These are phyloP conservation scores for Beauveria sp. DNA, from an alignment of 2,329 filamentous ascomycete genomes.

Conservation along the genomic window DNA sequence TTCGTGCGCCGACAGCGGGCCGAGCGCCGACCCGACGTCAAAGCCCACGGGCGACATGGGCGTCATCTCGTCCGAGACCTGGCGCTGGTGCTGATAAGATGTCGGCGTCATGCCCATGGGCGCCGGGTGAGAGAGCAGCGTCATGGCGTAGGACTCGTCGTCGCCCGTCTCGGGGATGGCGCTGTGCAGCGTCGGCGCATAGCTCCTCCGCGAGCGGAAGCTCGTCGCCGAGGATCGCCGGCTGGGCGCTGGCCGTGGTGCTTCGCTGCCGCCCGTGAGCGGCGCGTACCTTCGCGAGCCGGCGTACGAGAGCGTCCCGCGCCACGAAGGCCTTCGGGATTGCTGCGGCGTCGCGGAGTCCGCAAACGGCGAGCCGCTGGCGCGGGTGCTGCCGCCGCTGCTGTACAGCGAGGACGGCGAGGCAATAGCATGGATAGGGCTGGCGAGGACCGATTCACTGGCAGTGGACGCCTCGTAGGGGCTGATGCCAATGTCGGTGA, in stretches of 20 bases:
- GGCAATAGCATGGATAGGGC: slow-evolving; percentile 26
- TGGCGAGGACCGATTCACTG: slow-evolving; percentile 1
- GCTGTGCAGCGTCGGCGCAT: slow-evolving; percentile 18
- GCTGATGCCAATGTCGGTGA: slow-evolving; percentile 21
- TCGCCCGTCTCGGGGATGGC: slow-evolving; percentile 23
- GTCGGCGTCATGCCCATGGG: slow-evolving; percentile 30
- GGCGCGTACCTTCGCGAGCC: slow-evolving; percentile 6
- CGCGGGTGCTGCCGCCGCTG: slow-evolving; percentile 13
- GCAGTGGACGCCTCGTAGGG: slow-evolving; percentile 19
- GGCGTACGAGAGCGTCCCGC: background rate
- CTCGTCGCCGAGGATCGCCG: slow-evolving; percentile 18
- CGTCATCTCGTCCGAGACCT: slow-evolving; percentile 14
- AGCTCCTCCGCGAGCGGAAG: slow-evolving; percentile 17
- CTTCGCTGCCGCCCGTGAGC: background rate
- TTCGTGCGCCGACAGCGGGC: slow-evolving; percentile 38
- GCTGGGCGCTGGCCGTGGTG: background rate
- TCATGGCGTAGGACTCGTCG: slow-evolving; percentile 36
- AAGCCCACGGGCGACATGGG: slow-evolving; percentile 26
- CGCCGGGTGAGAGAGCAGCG: slow-evolving; percentile 33
- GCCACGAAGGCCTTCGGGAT: slow-evolving; percentile 3
- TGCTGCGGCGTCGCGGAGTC: background rate
- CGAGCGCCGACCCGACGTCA: slow-evolving; percentile 39
- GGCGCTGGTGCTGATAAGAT: slow-evolving; percentile 18
- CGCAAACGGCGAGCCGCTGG: background rate
- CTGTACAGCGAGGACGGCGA: slow-evolving; percentile 35